phyloP scores from a whole-genome alignment of 257 asterid species.

The Solanum medicagineum region DNA sequence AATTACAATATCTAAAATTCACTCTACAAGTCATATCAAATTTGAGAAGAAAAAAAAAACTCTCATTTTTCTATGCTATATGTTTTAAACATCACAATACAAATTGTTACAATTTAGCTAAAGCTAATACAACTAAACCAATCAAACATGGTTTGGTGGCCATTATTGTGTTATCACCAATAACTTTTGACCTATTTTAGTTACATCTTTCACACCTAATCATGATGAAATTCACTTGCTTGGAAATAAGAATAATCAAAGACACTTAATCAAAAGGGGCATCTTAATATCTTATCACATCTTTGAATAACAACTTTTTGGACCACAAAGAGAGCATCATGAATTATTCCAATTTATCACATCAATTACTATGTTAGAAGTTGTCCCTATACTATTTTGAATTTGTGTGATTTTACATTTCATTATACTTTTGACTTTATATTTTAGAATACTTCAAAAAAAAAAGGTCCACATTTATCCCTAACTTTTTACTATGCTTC shows the following conservation, averaged over 20 bases:
- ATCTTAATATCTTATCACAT: not conserved
- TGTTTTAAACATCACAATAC: not conserved
- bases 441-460: not conserved
- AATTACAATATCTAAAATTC: not conserved
- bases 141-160: not conserved
- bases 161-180: not conserved
- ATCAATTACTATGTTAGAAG: not conserved
- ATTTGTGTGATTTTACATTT: not conserved
- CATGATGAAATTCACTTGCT: not conserved
- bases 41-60: not conserved
- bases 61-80: not conserved
- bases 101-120: not conserved
- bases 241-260: not conserved
- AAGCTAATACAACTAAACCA: not conserved
- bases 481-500: not conserved
- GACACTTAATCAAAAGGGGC: not conserved
- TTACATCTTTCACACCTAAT: not conserved
- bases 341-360: not conserved
- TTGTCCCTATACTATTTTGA: not conserved
- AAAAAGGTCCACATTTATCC: not conserved
- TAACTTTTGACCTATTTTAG: not conserved
- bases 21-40: not conserved
- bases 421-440: not conserved
- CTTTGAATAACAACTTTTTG: not conserved
- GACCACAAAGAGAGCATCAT: not conserved